A percentile compares a stretch with the other conserved stretches of the same genome.
These are phyloP conservation scores for Aphanomyces invadans DNA, from an alignment of 352 stramenopile genomes.

Conservation along the genomic window DNA sequence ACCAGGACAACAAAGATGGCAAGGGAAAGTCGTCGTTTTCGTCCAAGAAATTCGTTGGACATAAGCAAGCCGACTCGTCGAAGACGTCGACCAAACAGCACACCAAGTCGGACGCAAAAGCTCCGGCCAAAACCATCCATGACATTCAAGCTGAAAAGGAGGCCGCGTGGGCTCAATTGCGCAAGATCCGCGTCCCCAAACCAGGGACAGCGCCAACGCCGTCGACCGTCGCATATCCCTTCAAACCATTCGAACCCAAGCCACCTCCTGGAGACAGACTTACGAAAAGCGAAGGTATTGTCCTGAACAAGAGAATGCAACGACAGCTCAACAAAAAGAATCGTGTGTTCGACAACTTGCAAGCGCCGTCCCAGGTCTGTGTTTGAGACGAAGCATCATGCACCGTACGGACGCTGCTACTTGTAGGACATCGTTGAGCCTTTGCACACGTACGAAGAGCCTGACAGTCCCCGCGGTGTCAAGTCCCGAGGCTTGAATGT, in stretches of 20 bases:
- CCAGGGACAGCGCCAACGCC: neutral
- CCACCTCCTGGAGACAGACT: neutral
- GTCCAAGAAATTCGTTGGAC: no score
- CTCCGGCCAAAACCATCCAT: neutral
- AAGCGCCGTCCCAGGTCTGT: constrained; percentile 6
- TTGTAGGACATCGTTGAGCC: constrained; percentile 24
- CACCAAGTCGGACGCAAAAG: neutral
- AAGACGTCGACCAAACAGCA: no score
- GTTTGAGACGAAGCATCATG: no score
- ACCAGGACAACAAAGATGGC: neutral
- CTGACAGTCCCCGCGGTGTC: constrained; percentile 1
- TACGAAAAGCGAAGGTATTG: neutral
- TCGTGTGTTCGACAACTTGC: constrained; percentile 12
- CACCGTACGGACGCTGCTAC: no score
- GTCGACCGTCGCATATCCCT: neutral
- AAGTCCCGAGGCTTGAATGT: constrained; percentile 60
- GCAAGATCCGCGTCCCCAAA: neutral
- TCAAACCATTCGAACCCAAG: neutral
- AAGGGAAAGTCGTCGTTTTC: no score
- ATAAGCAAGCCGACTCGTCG: no score
- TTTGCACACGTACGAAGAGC: constrained; percentile 13
- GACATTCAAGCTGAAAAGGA: constrained; percentile 16
- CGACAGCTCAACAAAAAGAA: constrained; percentile 22
- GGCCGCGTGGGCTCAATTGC: constrained; percentile 11
- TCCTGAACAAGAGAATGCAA: neutral